Conservation (phyloP, 2,329 filamentous ascomycete genomes). For the Claviceps sp. region DNA sequence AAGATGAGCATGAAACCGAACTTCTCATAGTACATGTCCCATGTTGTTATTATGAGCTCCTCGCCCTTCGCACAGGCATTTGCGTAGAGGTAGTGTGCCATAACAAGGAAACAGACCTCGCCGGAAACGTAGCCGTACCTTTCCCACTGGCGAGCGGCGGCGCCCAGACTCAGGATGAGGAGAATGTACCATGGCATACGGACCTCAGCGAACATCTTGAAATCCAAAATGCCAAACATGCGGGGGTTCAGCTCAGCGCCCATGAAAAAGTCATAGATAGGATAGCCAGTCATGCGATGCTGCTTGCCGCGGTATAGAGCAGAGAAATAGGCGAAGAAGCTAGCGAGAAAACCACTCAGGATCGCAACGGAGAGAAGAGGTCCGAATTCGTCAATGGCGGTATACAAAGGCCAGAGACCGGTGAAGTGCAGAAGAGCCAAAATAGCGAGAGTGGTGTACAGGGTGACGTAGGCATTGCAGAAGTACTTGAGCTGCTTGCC, state of each 20-base stretch:
- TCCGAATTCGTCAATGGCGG: conserved; percentile 88
- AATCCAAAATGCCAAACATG: conserved; percentile 73
- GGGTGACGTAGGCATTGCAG: conserved; percentile 78
- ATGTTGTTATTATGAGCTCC: conserved; percentile 79
- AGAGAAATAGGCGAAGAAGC: conserved; percentile 74
- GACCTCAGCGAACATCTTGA: conserved; percentile 95
- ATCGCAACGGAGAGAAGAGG: conserved; percentile 89
- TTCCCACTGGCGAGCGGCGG: conserved; percentile 74
- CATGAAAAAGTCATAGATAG: conserved; percentile 84
- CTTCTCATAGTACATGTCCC: conserved; percentile 95
- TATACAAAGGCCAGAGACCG: conserved; percentile 80
- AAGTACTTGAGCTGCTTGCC: conserved; percentile 87
- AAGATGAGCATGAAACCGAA: conserved; percentile 97
- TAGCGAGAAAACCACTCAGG: conserved; percentile 73
- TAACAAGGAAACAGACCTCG: conserved; percentile 72
- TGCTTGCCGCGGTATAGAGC: conserved; percentile 67
- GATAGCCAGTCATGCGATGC: conserved; percentile 80
- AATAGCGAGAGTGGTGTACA: conserved; percentile 71
- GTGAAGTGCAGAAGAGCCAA: conserved; percentile 64
- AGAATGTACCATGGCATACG: conserved; percentile 87
- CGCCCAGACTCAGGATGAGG: conserved; percentile 61
- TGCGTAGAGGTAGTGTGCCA: conserved; percentile 86
- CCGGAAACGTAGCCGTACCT: conserved; percentile 71
- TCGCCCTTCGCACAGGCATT: conserved; percentile 89
- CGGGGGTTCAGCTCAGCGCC: conserved; percentile 77